A percentile compares a stretch with the other conserved stretches of the same genome.
Conservation (phyloP, 2,329 filamentous ascomycete species). For the Trichoderma citrinoviride region DNA sequence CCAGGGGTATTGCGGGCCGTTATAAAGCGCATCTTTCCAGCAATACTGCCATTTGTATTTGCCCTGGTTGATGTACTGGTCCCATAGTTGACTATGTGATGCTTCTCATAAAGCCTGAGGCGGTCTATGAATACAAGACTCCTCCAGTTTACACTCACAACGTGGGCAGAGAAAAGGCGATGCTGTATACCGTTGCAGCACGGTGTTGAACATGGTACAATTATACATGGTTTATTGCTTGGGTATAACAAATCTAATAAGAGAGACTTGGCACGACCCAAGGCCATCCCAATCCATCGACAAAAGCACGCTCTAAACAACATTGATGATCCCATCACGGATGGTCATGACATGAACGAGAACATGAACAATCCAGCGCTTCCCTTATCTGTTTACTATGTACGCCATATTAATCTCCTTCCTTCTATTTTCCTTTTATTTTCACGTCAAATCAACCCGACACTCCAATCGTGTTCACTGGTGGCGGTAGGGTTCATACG, state of each 20-base stretch:
- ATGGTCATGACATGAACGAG: neutral
- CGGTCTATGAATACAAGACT: no score
- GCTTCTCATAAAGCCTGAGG: no score
- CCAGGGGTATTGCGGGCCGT: neutral
- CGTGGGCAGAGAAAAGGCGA: neutral
- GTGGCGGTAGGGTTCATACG: constrained; percentile 13
- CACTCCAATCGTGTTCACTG: neutral
- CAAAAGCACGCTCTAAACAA: neutral
- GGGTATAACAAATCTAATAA: neutral
- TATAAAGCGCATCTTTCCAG: neutral
- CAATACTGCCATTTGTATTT: no score
- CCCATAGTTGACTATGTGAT: no score
- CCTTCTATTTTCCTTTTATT: neutral
- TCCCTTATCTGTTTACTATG: neutral
- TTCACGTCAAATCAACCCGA: neutral
- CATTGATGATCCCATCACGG: neutral
- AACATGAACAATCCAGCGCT: neutral
- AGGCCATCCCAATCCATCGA: neutral
- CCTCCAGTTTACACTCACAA: no score
- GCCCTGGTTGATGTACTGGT: no score
- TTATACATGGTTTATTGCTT: neutral
- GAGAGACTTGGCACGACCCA: neutral
- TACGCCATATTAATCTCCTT: neutral
- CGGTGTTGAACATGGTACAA: neutral
- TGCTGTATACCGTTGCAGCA: neutral